A percentile compares a stretch with the other conserved stretches of the same genome.
Conservation (phyloP, 345 rosid species). For the Conringia planisiliqua region DNA sequence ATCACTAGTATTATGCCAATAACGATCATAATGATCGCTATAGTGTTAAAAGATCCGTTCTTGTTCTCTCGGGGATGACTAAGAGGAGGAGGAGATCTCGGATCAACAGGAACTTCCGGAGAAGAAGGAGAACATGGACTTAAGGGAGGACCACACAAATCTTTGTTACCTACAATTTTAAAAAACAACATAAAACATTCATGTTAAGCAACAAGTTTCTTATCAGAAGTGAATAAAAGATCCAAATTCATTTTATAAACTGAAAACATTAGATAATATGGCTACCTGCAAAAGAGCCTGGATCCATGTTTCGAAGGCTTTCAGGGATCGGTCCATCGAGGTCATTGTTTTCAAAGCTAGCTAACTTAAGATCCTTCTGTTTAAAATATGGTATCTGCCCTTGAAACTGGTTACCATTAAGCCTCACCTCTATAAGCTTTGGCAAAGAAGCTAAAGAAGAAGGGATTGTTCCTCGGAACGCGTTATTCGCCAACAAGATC, state of each 20-base stretch:
- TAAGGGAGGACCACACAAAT: conserved; percentile 57
- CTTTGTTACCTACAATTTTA: conserved; percentile 52
- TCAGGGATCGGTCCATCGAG: conserved; percentile 67
- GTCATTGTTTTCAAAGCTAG: conserved; percentile 56
- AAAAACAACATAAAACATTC: conserved; percentile 1
- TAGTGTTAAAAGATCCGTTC: conserved; percentile 4
- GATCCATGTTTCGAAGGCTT: conserved; percentile 40
- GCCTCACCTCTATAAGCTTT: conserved; percentile 48
- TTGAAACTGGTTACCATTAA: conserved; percentile 59
- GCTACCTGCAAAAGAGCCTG: conserved; percentile 57
- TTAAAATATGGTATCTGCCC: conserved; percentile 58
- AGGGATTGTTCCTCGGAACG: conserved; percentile 55
- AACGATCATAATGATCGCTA: conserved; percentile 34
- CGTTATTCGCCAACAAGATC: conserved; percentile 56
- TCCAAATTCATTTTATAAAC: background rate
- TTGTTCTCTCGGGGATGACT: background rate
- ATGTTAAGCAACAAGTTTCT: background rate
- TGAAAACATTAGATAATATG: background rate
- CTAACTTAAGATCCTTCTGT: conserved; percentile 33
- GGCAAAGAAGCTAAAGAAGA: conserved; percentile 51
- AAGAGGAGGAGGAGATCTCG: conserved; percentile 17
- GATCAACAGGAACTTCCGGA: conserved; percentile 3
- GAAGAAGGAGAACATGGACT: conserved; percentile 31
- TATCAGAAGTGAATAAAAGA: background rate
- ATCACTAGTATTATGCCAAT: conserved; percentile 22